Evolutionary conservation across 2,329 filamentous ascomycete genomes (phyloP), one percentile per base, ranked within the genome.

Genomic region (Tolypocladium capitatum): DNA sequence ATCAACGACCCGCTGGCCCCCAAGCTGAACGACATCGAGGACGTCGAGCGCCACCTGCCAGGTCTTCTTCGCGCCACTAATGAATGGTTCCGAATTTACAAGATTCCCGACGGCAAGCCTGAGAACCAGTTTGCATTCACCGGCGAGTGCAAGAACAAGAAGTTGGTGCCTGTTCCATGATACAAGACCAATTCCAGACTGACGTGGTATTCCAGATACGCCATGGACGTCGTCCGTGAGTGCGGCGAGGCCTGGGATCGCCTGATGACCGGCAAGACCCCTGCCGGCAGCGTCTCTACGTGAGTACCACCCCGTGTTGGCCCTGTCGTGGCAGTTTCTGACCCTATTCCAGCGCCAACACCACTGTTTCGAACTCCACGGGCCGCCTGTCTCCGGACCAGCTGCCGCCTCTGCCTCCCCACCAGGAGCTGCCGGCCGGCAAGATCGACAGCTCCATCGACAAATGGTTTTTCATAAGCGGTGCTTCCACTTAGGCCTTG

Each of bases 1-100:
- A 74, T 96, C 68, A 95, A 97, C 74, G 92, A 98, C 75, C 91
- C 92, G 58, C 79, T 98, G 55, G 92, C 92, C 49, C 72, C 86
- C 64, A 95, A 95, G 81, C 85, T 98, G 67, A 91, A 98, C 75
- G 91, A 97, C 69, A 84, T 97, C 55, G 92, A 97, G 80, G 92
- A 98, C 67, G 92, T 98, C 59, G 92, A 98, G 81, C 84, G 91
- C 66, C 92, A 97, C 76, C 83, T 98, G 50, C 92, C 92, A 52
- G 92, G 92, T 61, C 87, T 98, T 51, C 80, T 98, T 68, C 86
- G 92, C 59, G 92, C 92, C 66, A 97, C 91, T 67, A 98, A 98
- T 67, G 92, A 98, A 78, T 98, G 92, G 92, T 98, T 98, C 89
- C 89, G 92, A 71, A 98, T 98, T 81, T 98, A 98, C 85, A 98